A percentile compares a stretch with the other conserved stretches of the same genome.
These are phyloP conservation scores for Candida jianshihensis DNA, from an alignment of 805 yeast species.

Conservation along the genomic window DNA sequence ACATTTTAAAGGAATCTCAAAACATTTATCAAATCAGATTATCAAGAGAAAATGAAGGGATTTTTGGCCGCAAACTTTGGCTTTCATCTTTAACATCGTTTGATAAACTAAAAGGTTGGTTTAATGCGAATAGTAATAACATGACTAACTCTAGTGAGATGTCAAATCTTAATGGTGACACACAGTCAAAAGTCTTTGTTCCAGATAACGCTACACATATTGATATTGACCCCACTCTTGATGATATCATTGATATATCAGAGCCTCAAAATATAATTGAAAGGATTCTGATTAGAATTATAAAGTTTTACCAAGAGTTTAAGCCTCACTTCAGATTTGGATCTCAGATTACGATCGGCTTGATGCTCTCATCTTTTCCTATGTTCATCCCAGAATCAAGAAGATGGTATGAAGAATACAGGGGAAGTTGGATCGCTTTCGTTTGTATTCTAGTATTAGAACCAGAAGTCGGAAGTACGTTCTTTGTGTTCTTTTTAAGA, in stretches of 20 bases:
- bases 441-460: slow-evolving; percentile 43
- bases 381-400: slow-evolving; percentile 41
- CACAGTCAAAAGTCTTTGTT: slow-evolving; percentile 5
- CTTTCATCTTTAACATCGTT: slow-evolving; percentile 31
- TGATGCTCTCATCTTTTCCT: slow-evolving; percentile 43
- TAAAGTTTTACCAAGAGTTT: slow-evolving; percentile 9
- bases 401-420: slow-evolving; percentile 40
- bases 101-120: slow-evolving; percentile 30
- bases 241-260: background rate
- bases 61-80: slow-evolving; percentile 36
- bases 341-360: slow-evolving; percentile 36
- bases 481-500: slow-evolving; percentile 39
- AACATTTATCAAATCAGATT: slow-evolving; percentile 25
- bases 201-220: background rate
- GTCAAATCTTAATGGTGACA: slow-evolving; percentile 28
- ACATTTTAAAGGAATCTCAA: slow-evolving; percentile 26
- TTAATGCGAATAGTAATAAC: slow-evolving; percentile 19
- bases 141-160: slow-evolving; percentile 25
- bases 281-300: background rate
- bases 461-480: slow-evolving; percentile 44
- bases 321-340: slow-evolving; percentile 38
- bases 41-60: slow-evolving; percentile 27
- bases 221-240: background rate
- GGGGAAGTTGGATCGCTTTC: slow-evolving; percentile 50
- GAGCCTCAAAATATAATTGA: background rate